phyloP scores from a whole-genome alignment of 176 grass and related monocot species.

The Hyparrhenia diplandra region DNA sequence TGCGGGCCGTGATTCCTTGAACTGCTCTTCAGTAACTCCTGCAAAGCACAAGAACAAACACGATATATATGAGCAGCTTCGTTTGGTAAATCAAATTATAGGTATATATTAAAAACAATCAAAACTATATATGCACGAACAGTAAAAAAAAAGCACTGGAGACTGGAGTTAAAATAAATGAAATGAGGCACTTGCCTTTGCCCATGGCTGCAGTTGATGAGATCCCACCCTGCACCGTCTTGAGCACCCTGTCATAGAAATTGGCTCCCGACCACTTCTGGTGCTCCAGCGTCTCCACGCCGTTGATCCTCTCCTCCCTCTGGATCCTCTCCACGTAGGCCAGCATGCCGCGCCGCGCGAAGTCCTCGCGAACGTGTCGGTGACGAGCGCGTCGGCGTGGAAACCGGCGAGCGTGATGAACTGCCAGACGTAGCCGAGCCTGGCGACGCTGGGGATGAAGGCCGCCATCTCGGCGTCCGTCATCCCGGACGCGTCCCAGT shows the following conservation, averaged over 20 bases:
- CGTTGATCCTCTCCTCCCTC: conserved; percentile 84
- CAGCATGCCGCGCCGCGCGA: conserved; percentile 70
- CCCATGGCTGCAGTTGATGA: conserved; percentile 94
- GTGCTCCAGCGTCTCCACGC: conserved; percentile 81
- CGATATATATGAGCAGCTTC: neutral
- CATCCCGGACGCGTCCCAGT: conserved; percentile 97
- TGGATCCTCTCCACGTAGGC: conserved; percentile 96
- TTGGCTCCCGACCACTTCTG: conserved; percentile 98
- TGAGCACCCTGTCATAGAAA: conserved; percentile 84
- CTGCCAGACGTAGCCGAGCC: conserved; percentile 84
- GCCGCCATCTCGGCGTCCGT: conserved; percentile 55
- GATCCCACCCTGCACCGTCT: conserved; percentile 92
- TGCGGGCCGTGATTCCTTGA: conserved; percentile 50
- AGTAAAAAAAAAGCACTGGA: neutral
- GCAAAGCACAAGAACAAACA: conserved; percentile 21
- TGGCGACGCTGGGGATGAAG: conserved; percentile 74
- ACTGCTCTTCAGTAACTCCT: conserved; percentile 94
- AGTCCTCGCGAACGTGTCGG: conserved; percentile 90
- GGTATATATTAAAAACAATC: neutral
- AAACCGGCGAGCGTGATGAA: conserved; percentile 95
- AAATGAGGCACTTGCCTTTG: conserved; percentile 66
- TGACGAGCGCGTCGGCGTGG: conserved; percentile 89
- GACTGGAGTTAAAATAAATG: too few relatives aligned
- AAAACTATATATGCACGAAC: neutral
- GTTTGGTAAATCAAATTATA: neutral